These are phyloP conservation scores for Apostasia ramifera DNA, from an alignment of 106 monocot species.

Conservation along the genomic window DNA sequence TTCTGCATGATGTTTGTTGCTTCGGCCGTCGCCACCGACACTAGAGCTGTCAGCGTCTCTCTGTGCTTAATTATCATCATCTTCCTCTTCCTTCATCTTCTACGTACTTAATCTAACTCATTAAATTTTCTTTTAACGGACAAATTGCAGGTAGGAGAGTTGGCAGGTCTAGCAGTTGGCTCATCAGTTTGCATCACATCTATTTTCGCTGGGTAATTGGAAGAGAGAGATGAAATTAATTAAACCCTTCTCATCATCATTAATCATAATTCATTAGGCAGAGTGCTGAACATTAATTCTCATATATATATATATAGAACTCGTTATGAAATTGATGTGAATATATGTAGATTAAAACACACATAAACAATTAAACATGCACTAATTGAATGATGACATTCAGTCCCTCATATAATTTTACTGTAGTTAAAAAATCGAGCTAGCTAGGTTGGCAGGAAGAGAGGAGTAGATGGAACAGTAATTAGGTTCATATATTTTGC, in stretches of 20 bases:
- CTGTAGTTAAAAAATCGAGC: neutral
- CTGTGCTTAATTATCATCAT: too few species aligned
- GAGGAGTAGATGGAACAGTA: neutral
- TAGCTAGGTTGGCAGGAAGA: neutral
- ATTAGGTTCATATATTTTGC: neutral
- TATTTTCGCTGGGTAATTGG: conserved; percentile 59
- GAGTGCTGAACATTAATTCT: too few species aligned
- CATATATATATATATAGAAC: too few species aligned
- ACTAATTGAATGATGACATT: too few species aligned
- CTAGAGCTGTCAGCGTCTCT: conserved; percentile 38
- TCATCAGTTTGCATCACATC: conserved; percentile 67
- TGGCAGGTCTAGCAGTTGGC: conserved; percentile 66
- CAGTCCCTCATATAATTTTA: neutral
- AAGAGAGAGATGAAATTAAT: neutral
- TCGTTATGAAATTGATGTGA: too few species aligned
- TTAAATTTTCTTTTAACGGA: too few species aligned
- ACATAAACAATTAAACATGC: too few species aligned
- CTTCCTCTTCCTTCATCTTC: too few species aligned
- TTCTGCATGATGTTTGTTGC: conserved; percentile 76
- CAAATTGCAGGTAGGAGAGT: conserved; percentile 51
- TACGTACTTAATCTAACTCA: too few species aligned
- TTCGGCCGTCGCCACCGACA: conserved; percentile 60
- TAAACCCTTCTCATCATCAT: too few species aligned
- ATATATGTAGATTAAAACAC: too few species aligned
- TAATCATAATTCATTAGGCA: too few species aligned